Conservation (phyloP, 208 protist genomes). For the Leishmania tropica region DNA sequence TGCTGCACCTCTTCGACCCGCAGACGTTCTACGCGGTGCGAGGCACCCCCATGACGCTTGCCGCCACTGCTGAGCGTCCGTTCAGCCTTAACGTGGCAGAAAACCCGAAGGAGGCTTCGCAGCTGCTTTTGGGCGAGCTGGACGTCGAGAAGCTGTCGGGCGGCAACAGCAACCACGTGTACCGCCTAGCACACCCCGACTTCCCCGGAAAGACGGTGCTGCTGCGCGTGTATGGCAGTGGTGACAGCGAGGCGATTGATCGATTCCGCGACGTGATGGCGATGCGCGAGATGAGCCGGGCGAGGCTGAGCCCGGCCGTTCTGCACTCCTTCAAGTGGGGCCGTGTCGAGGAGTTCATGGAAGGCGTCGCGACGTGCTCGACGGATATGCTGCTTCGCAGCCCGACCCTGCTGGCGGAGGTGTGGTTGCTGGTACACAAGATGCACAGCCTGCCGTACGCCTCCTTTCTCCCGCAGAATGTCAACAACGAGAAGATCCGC, state of each 20-base stretch:
- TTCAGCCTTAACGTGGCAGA: conserved; percentile 30
- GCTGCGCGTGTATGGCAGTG: conserved; percentile 79
- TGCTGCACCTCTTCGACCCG: conserved; percentile 83
- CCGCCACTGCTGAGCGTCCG: conserved; percentile 27
- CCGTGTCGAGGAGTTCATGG: conserved; percentile 87
- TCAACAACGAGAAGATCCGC: conserved; percentile 46
- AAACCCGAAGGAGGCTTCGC: conserved; percentile 49
- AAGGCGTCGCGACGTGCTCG: conserved; percentile 66
- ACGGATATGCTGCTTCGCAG: conserved; percentile 79
- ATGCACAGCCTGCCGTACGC: conserved; percentile 64
- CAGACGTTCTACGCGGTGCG: conserved; percentile 58
- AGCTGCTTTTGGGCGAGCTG: conserved; percentile 60
- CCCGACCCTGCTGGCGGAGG: conserved; percentile 53
- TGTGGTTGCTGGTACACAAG: conserved; percentile 51
- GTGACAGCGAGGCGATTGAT: conserved; percentile 77
- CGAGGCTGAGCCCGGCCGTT: conserved; percentile 66
- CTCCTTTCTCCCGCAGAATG: conserved; percentile 64
- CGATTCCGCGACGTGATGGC: conserved; percentile 72
- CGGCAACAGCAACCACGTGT: conserved; percentile 89
- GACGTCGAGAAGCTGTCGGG: conserved; percentile 78
- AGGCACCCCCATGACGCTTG: conserved; percentile 20
- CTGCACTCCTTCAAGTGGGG: conserved; percentile 86
- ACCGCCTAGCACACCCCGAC: conserved; percentile 64
- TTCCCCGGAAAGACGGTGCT: conserved; percentile 64
- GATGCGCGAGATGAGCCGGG: conserved; percentile 77